Percentiles rank a stretch among this genome's conserved stretches.
phyloP scores from a whole-genome alignment of 768 basidiomycete genomes.

The Dioszegia hungarica region DNA sequence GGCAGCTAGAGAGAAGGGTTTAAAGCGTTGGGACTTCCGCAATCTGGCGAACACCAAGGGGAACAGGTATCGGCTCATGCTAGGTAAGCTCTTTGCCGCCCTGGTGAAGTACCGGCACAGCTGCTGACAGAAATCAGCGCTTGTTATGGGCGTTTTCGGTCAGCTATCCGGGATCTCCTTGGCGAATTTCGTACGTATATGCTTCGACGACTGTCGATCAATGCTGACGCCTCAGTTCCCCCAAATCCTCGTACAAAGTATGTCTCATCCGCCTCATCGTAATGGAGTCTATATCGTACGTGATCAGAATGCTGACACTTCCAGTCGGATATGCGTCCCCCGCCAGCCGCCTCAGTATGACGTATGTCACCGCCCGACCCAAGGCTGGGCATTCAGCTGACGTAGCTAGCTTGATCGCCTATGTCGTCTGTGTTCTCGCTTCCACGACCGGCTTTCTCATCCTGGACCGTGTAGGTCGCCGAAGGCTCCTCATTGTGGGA shows the following conservation, averaged over 20 bases:
- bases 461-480: slow-evolving; percentile 25
- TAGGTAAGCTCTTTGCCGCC: slow-evolving; percentile 4
- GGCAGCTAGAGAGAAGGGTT: neutral
- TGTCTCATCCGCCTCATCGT: too few species aligned
- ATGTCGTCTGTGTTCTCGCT: slow-evolving; percentile 14
- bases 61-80: slow-evolving; percentile 16
- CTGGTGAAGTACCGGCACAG: neutral
- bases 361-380: slow-evolving; percentile 8
- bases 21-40: slow-evolving; percentile 18
- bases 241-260: slow-evolving; percentile 3
- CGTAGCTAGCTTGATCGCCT: neutral
- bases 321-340: slow-evolving; percentile 26
- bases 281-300: neutral
- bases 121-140: neutral
- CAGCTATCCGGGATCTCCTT: slow-evolving; percentile 17
- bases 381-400: neutral
- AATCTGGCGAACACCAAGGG: slow-evolving; percentile 10
- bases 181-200: slow-evolving; percentile 14
- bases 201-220: too few species aligned
- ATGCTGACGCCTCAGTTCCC: slow-evolving; percentile 3
- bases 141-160: slow-evolving; percentile 21
- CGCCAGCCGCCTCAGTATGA: slow-evolving; percentile 26
- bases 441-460: slow-evolving; percentile 21
- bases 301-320: neutral
- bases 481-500: slow-evolving; percentile 17